These are phyloP conservation scores for Silybum marianum DNA, from an alignment of 129 eudicot genomes.

Conservation along the genomic window DNA sequence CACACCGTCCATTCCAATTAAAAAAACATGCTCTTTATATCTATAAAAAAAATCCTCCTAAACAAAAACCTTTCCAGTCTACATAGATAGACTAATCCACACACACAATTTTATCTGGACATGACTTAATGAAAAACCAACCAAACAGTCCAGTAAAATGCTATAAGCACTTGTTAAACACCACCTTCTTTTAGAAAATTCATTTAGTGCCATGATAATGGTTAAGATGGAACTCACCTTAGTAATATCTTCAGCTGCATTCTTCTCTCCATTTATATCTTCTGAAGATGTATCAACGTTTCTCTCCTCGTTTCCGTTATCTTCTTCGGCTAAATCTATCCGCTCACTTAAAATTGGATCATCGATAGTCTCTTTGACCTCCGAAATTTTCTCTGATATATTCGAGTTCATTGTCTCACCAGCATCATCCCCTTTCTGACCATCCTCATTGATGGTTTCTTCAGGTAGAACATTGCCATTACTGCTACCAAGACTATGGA, in stretches of 20 bases:
- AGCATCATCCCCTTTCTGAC: conserved; percentile 1
- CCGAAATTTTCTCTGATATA: conserved; percentile 14
- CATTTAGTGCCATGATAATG: background rate
- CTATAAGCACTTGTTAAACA: background rate
- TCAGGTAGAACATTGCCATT: conserved; percentile 10
- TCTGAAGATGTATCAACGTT: background rate
- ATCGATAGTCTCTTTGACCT: background rate
- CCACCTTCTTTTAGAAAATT: background rate
- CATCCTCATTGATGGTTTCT: conserved; percentile 9
- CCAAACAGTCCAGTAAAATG: too few species aligned
- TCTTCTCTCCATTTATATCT: background rate
- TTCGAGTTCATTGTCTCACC: background rate
- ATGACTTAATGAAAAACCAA: too few species aligned
- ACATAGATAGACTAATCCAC: too few species aligned
- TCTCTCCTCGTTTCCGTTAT: background rate
- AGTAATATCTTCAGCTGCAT: background rate
- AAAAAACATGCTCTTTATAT: too few species aligned
- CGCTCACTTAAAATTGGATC: background rate
- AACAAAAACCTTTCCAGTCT: too few species aligned
- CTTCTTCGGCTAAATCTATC: background rate
- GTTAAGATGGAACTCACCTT: conserved; percentile 10
- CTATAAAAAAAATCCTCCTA: too few species aligned
- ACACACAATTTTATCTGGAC: too few species aligned
- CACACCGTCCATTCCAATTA: too few species aligned
- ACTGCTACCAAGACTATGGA: background rate